These are phyloP conservation scores for Phytophthora fragariaefolia DNA, from an alignment of 352 stramenopile species.

Conservation along the genomic window DNA sequence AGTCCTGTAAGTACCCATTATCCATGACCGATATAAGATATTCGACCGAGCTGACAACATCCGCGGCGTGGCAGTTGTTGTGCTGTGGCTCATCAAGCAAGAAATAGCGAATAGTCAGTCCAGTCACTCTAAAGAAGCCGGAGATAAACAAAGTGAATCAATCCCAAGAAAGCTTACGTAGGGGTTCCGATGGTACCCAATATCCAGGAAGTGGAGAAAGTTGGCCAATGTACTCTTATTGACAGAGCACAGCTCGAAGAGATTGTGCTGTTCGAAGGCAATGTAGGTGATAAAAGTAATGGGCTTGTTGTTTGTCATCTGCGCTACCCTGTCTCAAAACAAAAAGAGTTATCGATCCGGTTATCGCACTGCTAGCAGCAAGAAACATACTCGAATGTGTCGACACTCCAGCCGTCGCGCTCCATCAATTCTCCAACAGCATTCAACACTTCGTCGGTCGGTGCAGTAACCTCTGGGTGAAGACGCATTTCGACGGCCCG, in stretches of 20 bases:
- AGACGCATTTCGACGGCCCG: constrained; percentile 56
- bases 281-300: constrained; percentile 89
- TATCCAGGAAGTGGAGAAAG: constrained; percentile 83
- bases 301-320: constrained; percentile 69
- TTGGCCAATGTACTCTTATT: constrained; percentile 82
- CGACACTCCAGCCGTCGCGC: constrained; percentile 75
- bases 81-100: constrained; percentile 56
- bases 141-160: constrained; percentile 2
- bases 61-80: constrained; percentile 81
- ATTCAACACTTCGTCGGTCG: constrained; percentile 70
- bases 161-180: constrained; percentile 56
- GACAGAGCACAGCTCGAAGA: constrained; percentile 75
- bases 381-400: constrained; percentile 67
- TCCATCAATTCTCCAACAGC: constrained; percentile 76
- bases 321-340: constrained; percentile 49
- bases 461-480: constrained; percentile 65
- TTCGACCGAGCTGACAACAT: constrained; percentile 84
- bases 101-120: constrained; percentile 2
- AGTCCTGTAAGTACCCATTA: constrained; percentile 80
- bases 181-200: constrained; percentile 81
- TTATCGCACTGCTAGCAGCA: neutral
- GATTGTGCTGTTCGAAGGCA: constrained; percentile 84
- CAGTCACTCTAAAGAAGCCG: neutral
- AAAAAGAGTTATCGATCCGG: constrained; percentile 11
- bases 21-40: constrained; percentile 85